Percentiles rank a stretch among this genome's conserved stretches.
These are phyloP conservation scores for Cornus florida DNA, from an alignment of 148 eudicot species.

Conservation along the genomic window DNA sequence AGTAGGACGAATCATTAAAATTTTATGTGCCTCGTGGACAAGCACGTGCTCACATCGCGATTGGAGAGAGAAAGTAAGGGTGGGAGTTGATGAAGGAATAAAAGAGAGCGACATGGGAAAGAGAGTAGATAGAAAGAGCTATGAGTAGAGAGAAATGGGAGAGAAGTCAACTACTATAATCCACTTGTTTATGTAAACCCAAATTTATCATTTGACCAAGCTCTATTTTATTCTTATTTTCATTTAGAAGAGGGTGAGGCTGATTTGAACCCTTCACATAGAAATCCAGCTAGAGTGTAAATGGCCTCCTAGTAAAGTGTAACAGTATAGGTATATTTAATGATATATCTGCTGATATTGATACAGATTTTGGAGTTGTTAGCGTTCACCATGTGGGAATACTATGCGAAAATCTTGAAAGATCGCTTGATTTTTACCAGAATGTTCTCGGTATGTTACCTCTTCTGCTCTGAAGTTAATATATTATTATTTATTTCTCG, in stretches of 20 bases:
- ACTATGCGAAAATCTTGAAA: constrained; percentile 91
- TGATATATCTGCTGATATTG: neutral
- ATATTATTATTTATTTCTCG: neutral
- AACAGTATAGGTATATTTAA: neutral
- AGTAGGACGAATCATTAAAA: neutral
- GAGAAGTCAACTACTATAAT: neutral
- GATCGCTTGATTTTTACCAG: constrained; percentile 93
- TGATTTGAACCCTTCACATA: neutral
- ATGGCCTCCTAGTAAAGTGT: neutral
- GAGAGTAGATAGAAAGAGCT: neutral
- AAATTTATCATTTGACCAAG: constrained; percentile 1
- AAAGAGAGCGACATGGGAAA: neutral
- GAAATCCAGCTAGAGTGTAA: neutral
- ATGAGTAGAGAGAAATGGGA: neutral
- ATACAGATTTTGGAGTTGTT: constrained; percentile 86
- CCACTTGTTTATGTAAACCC: neutral
- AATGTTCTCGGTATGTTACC: constrained; percentile 63
- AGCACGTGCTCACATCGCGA: neutral
- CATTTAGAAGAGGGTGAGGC: neutral
- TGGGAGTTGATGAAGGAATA: neutral
- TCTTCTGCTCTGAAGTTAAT: constrained; percentile 8
- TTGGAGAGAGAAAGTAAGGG: neutral
- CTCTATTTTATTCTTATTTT: neutral
- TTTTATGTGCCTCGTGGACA: neutral
- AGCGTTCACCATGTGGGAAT: constrained; percentile 91